These are phyloP conservation scores for Oryza officinalis DNA, from an alignment of 176 grass and related monocot genomes.

Conservation along the genomic window DNA sequence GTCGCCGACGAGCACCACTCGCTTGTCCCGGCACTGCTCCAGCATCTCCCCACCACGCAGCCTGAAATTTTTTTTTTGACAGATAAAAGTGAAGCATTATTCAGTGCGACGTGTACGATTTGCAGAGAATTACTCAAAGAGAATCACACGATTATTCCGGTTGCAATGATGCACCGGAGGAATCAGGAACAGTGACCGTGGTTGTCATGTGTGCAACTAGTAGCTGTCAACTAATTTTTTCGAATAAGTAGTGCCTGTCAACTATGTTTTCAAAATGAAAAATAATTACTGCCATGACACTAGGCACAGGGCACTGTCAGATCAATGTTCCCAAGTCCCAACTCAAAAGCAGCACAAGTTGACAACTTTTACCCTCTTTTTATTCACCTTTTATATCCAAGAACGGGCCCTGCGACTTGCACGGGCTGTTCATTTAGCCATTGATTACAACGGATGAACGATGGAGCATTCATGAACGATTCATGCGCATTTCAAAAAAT, in stretches of 20 bases:
- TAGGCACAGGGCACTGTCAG: no score
- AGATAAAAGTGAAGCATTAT: not conserved
- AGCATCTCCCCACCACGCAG: slow-evolving; percentile 6
- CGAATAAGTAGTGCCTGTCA: no score
- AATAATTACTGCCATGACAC: not conserved
- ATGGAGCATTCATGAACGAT: not conserved
- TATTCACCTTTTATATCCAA: not conserved
- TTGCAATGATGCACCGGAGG: not conserved
- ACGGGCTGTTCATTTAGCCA: not conserved
- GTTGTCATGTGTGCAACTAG: no score
- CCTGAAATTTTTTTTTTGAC: not conserved
- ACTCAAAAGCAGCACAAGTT: not conserved
- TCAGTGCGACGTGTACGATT: not conserved
- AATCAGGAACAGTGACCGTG: not conserved
- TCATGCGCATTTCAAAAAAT: not conserved
- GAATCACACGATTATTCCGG: not conserved
- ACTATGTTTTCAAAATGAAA: not conserved
- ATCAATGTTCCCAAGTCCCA: not conserved
- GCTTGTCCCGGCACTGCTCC: slow-evolving; percentile 59
- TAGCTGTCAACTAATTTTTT: no score
- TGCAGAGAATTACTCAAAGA: not conserved
- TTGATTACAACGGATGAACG: not conserved
- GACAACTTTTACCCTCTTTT: not conserved
- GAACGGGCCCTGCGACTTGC: not conserved
- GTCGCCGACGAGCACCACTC: slow-evolving; percentile 59